These are phyloP conservation scores for Russula dissimulans DNA, from an alignment of 768 basidiomycete genomes.

Conservation along the genomic window DNA sequence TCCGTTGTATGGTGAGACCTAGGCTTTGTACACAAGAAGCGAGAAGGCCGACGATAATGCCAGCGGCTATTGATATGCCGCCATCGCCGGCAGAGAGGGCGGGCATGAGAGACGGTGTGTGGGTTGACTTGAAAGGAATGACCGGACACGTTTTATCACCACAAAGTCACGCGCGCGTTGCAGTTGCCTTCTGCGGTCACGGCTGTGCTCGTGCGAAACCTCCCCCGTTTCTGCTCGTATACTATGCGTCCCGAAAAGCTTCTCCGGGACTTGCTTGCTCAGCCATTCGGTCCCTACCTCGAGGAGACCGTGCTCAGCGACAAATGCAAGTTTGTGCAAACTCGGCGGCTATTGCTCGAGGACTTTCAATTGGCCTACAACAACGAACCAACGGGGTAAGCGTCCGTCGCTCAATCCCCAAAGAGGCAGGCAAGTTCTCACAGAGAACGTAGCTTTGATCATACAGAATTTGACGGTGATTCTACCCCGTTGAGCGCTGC, in stretches of 20 bases:
- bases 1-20: conserved; percentile 87
- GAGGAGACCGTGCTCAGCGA: conserved; percentile 24
- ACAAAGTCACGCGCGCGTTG: no score
- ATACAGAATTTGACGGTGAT: conserved; percentile 2
- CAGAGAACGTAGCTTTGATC: conserved; percentile 1
- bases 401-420: background rate
- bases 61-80: conserved; percentile 33
- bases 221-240: background rate
- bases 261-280: conserved; percentile 10
- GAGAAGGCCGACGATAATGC: conserved; percentile 54
- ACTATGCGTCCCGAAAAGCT: background rate
- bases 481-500: background rate
- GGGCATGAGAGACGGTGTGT: conserved; percentile 18
- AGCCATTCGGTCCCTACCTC: conserved; percentile 29
- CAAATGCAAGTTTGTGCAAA: conserved; percentile 9
- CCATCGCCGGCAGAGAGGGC: conserved; percentile 19
- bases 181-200: no score
- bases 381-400: conserved; percentile 9
- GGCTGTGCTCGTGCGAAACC: no score
- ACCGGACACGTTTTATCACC: background rate
- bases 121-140: background rate
- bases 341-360: conserved; percentile 1
- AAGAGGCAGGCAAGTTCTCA: background rate
- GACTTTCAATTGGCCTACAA: conserved; percentile 7
- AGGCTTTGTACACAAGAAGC: conserved; percentile 86